Evolutionary conservation across 1,284 basidiomycete genomes (phyloP).

Genomic region (Ganoderma leucocontextum): DNA sequence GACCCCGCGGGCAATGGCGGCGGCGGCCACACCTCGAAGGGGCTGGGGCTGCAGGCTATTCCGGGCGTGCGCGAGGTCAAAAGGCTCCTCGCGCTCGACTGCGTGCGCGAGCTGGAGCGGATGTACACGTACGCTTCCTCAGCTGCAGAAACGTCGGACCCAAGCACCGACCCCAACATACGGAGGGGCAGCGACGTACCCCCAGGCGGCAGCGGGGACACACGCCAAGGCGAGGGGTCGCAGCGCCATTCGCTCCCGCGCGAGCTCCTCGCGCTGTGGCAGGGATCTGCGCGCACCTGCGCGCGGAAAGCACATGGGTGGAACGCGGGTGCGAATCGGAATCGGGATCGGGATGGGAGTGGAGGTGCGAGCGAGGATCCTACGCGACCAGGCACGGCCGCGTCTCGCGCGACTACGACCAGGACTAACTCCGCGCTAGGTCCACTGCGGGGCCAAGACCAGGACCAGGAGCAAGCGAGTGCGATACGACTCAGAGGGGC

Average conservation of each 20-base stretch:
- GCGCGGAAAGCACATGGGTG: neutral
- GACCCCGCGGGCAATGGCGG: neutral
- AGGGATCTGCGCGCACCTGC: slow-evolving; percentile 2
- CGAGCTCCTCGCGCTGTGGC: slow-evolving; percentile 9
- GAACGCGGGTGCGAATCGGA: neutral
- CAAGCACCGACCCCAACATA: neutral
- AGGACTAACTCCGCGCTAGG: neutral
- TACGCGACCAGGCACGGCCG: slow-evolving; percentile 17
- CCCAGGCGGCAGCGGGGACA: neutral
- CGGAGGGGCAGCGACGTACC: neutral
- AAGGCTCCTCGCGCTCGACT: slow-evolving; percentile 35
- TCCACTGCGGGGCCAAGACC: neutral
- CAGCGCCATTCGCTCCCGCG: slow-evolving; percentile 1
- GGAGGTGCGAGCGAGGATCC: slow-evolving; percentile 14
- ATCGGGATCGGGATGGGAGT: neutral
- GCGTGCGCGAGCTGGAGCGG: slow-evolving; percentile 37
- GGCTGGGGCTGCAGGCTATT: slow-evolving; percentile 5
- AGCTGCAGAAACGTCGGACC: neutral
- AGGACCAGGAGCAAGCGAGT: neutral
- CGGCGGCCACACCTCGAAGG: neutral
- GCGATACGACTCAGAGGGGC: neutral
- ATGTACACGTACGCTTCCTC: slow-evolving; percentile 23
- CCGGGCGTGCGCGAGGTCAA: slow-evolving; percentile 24
- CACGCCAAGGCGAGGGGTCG: neutral
- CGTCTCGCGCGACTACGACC: neutral